These are phyloP conservation scores for Quercus lobata DNA, from an alignment of 331 rosid species.

Conservation along the genomic window DNA sequence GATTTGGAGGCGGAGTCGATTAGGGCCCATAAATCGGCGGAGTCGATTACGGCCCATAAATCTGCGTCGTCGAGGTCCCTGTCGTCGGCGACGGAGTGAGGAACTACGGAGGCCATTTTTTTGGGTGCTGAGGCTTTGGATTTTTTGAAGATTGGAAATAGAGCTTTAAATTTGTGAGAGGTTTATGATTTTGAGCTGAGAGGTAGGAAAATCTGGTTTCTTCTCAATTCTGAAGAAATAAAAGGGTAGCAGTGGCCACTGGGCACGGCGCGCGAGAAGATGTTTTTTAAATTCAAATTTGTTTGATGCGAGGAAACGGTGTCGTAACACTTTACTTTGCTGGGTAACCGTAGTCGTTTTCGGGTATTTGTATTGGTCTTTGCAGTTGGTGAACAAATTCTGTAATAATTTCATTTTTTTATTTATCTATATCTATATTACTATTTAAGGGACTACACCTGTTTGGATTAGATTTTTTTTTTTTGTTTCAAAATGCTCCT, in stretches of 20 bases:
- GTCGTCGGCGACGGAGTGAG: slow-evolving; percentile 56
- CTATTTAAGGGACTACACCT: no score
- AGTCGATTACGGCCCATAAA: slow-evolving; percentile 77
- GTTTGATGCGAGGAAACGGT: neutral
- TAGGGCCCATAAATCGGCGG: no score
- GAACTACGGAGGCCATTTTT: slow-evolving; percentile 45
- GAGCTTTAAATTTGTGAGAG: slow-evolving; percentile 1
- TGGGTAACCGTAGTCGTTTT: no score
- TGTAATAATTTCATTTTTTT: no score
- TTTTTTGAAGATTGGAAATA: neutral
- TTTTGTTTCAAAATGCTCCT: no score
- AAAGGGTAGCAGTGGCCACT: neutral
- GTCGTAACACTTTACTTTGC: neutral
- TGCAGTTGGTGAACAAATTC: neutral
- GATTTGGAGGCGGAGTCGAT: no score
- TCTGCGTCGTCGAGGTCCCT: slow-evolving; percentile 88
- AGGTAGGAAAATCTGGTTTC: slow-evolving; percentile 7
- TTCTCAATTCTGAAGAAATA: neutral
- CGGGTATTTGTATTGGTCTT: no score
- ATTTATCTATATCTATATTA: no score
- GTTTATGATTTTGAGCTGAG: neutral
- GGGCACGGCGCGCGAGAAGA: slow-evolving; percentile 9
- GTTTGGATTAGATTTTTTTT: no score
- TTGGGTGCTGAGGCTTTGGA: neutral
- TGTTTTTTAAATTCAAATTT: neutral